Evolutionary conservation across 164 flowering plant genomes (phyloP).

Genomic region (Nelumbo lutea): DNA sequence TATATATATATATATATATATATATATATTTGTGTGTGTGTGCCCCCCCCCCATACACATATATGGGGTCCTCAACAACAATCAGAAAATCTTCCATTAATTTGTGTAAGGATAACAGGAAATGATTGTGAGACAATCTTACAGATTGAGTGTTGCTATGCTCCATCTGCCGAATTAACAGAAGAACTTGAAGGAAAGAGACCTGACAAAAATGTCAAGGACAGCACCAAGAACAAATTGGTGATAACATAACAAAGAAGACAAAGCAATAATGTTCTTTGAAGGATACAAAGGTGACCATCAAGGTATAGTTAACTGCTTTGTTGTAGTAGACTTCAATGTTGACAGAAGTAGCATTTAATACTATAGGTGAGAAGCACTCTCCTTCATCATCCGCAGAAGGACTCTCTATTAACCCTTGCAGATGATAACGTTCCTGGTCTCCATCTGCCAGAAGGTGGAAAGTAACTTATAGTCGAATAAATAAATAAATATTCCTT

Average conservation of each 20-base stretch:
- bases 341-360: constrained; percentile 92
- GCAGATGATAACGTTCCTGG: constrained; percentile 65
- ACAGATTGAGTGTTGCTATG: constrained; percentile 96
- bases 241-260: constrained; percentile 6
- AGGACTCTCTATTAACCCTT: constrained; percentile 92
- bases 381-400: constrained; percentile 86
- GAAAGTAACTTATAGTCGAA: not conserved
- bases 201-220: constrained; percentile 60
- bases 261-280: not conserved
- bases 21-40: too few species aligned
- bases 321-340: constrained; percentile 92
- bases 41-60: too few species aligned
- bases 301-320: constrained; percentile 95
- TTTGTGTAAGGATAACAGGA: not conserved
- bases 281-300: constrained; percentile 99
- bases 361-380: constrained; percentile 73
- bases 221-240: constrained; percentile 15
- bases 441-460: constrained; percentile 52
- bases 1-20: too few species aligned
- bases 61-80: not conserved
- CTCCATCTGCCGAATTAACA: constrained; percentile 95
- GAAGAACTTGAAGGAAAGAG: constrained; percentile 93
- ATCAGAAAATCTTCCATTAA: not conserved
- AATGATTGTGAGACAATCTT: constrained; percentile 23
- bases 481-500: not conserved